These are phyloP conservation scores for Vanrija pseudolonga DNA, from an alignment of 1,284 basidiomycete genomes.

Conservation along the genomic window DNA sequence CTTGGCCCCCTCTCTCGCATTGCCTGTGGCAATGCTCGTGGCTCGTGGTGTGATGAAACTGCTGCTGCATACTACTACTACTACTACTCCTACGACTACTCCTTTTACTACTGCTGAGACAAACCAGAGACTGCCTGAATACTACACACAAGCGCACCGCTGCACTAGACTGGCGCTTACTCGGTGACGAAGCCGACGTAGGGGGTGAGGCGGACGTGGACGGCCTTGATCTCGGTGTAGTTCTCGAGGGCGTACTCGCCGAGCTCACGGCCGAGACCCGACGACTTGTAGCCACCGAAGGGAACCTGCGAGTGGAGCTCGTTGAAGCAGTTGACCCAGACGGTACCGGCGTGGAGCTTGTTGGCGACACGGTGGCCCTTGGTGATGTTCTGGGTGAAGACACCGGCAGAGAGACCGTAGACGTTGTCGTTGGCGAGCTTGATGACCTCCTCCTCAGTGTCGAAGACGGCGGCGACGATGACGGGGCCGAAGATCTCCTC, in stretches of 20 bases:
- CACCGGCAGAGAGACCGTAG: constrained; percentile 82
- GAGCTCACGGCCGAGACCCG: constrained; percentile 17
- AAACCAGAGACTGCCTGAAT: too few species aligned
- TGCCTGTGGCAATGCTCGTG: too few species aligned
- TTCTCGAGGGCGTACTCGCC: constrained; percentile 76
- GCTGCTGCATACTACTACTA: too few species aligned
- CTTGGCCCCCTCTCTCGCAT: too few species aligned
- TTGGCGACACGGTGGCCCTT: constrained; percentile 71
- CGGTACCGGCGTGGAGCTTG: constrained; percentile 67
- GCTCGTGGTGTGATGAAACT: too few species aligned
- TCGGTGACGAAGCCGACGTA: constrained; percentile 16
- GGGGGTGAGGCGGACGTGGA: constrained; percentile 64
- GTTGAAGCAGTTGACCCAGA: constrained; percentile 71
- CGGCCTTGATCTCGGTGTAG: constrained; percentile 78
- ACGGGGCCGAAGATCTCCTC: constrained; percentile 89
- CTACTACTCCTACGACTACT: too few species aligned
- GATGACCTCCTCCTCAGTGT: constrained; percentile 72
- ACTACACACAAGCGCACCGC: too few species aligned
- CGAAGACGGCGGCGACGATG: constrained; percentile 58
- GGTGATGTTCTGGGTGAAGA: constrained; percentile 77
- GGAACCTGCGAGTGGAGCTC: constrained; percentile 63
- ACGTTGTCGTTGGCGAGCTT: constrained; percentile 74
- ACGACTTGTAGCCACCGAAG: constrained; percentile 77
- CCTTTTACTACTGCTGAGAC: too few species aligned
- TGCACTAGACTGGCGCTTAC: not conserved